Conservation (phyloP, 148 eudicot species). For the Arbutus unedo region DNA sequence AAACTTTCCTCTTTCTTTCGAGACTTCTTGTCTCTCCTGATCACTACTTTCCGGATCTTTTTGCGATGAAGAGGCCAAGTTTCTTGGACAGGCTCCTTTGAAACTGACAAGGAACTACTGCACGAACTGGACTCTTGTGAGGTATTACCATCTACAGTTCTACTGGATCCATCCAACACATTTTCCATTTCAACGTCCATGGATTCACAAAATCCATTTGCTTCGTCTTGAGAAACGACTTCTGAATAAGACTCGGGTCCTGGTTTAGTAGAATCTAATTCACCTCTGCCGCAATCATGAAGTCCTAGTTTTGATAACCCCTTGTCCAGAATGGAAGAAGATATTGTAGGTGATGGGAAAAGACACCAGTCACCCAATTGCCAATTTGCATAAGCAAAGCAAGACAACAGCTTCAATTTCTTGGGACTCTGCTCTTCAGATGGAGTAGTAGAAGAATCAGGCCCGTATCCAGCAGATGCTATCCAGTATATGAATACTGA, state of each 20-base stretch:
- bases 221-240: conserved; percentile 39
- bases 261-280: conserved; percentile 30
- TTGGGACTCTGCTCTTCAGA: conserved; percentile 92
- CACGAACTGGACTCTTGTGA: conserved; percentile 47
- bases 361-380: conserved; percentile 97
- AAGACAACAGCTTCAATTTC: conserved; percentile 71
- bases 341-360: conserved; percentile 43
- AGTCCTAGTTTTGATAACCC: conserved; percentile 43
- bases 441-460: conserved; percentile 78
- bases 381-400: conserved; percentile 89
- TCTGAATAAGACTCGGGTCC: conserved; percentile 38
- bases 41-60: conserved; percentile 84
- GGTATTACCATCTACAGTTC: conserved; percentile 29
- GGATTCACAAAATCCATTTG: conserved; percentile 36
- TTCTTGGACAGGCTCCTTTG: conserved; percentile 64
- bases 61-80: conserved; percentile 79
- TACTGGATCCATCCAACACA: conserved; percentile 30
- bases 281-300: conserved; percentile 28
- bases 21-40: conserved; percentile 72
- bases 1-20: conserved; percentile 77
- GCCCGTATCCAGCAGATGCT: conserved; percentile 95
- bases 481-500: conserved; percentile 89
- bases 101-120: conserved; percentile 47
- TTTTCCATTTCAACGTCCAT: conserved; percentile 41
- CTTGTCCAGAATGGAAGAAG: conserved; percentile 45